A percentile compares a stretch with the other conserved stretches of the same genome.
Evolutionary conservation across 768 basidiomycete genomes (phyloP).

Genomic region (Suillus subaureus): DNA sequence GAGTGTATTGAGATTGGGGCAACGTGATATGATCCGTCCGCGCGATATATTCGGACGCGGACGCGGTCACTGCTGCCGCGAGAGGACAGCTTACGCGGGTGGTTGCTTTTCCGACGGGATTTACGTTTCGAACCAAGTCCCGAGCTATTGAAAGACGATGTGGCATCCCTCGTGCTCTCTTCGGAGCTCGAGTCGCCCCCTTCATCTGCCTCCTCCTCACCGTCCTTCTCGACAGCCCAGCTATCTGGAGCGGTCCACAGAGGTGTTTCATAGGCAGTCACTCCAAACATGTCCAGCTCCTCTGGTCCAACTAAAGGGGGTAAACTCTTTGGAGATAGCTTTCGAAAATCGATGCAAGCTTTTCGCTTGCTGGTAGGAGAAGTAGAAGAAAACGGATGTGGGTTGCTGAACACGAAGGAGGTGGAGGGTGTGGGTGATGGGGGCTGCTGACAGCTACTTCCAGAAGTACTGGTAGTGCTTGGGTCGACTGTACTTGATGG

Average conservation of each 20-base stretch:
- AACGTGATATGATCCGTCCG: slow-evolving; percentile 72
- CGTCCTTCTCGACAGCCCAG: slow-evolving; percentile 67
- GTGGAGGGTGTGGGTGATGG: slow-evolving; percentile 40
- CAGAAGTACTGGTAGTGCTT: slow-evolving; percentile 41
- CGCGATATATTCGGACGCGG: slow-evolving; percentile 76
- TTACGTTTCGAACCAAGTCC: slow-evolving; percentile 22
- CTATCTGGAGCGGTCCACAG: slow-evolving; percentile 76
- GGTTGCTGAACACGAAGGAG: slow-evolving; percentile 34
- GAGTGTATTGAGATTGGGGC: slow-evolving; percentile 62
- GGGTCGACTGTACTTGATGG: slow-evolving; percentile 22
- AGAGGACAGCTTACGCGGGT: slow-evolving; percentile 20
- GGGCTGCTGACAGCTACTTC: slow-evolving; percentile 38
- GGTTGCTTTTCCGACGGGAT: slow-evolving; percentile 27
- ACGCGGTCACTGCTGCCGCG: slow-evolving; percentile 36
- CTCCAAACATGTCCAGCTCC: slow-evolving; percentile 12
- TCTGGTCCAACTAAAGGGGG: slow-evolving; percentile 18
- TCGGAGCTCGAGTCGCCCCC: slow-evolving; percentile 48
- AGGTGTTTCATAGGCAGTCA: slow-evolving; percentile 25
- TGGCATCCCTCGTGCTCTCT: slow-evolving; percentile 25
- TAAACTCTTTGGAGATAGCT: slow-evolving; percentile 56
- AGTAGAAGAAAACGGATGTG: slow-evolving; percentile 33
- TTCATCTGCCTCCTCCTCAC: slow-evolving; percentile 36
- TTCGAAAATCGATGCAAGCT: slow-evolving; percentile 33
- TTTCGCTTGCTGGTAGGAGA: slow-evolving; percentile 24
- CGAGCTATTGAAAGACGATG: slow-evolving; percentile 11